These are phyloP conservation scores for Gossypium gossypioides DNA, from an alignment of 441 rosid species.

Conservation along the genomic window DNA sequence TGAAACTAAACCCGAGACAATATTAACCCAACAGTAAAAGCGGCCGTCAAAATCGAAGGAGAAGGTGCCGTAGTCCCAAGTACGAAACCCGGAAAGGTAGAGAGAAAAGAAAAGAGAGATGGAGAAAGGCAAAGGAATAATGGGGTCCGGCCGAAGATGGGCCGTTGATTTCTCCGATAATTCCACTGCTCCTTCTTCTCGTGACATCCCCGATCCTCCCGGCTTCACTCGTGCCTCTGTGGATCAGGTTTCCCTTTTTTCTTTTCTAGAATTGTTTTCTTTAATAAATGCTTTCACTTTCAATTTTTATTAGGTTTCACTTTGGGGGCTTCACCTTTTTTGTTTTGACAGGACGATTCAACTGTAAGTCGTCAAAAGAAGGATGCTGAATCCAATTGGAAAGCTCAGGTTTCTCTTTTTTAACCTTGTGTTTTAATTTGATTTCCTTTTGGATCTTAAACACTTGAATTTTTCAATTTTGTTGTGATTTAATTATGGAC, in stretches of 20 bases:
- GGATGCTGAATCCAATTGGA: conserved; percentile 97
- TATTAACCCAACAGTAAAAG: not conserved
- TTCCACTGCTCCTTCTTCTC: conserved; percentile 63
- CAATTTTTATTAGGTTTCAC: not conserved
- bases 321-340: not conserved
- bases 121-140: conserved; percentile 92
- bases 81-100: not conserved
- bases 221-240: conserved; percentile 79
- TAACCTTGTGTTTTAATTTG: not conserved
- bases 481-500: not conserved
- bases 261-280: not conserved
- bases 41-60: not conserved
- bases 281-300: not conserved
- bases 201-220: conserved; percentile 83
- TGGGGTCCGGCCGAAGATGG: conserved; percentile 93
- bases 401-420: conserved; percentile 52
- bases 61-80: not conserved
- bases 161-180: conserved; percentile 87
- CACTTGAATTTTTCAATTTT: not conserved
- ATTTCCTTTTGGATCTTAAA: not conserved
- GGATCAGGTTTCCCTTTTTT: conserved; percentile 49
- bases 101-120: conserved; percentile 19
- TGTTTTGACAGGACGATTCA: conserved; percentile 60
- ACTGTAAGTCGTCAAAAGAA: conserved; percentile 70
- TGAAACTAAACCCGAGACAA: not conserved